Evolutionary conservation across 306 rosid species (phyloP).

Genomic region (Hippophae gyantsensis): DNA sequence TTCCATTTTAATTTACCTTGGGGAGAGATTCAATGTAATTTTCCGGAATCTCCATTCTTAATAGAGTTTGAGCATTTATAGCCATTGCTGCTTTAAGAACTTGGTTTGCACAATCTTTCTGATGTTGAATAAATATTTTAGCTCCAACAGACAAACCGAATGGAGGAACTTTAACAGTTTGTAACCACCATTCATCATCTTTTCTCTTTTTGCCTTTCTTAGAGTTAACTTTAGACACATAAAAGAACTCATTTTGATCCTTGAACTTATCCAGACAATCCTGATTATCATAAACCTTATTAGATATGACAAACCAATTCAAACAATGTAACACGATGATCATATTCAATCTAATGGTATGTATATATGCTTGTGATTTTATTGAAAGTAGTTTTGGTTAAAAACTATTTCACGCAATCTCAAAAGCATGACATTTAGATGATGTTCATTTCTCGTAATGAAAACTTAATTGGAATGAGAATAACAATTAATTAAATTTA

Average conservation of each 20-base stretch:
- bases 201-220: conserved; percentile 44
- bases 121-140: conserved; percentile 80
- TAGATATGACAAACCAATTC: conserved; percentile 8
- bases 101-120: conserved; percentile 93
- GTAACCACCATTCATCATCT: conserved; percentile 95
- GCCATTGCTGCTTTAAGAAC: conserved; percentile 99
- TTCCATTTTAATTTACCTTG: conserved; percentile 41
- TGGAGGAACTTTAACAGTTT: conserved; percentile 66
- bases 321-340: neutral
- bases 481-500: too few relatives aligned
- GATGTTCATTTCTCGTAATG: too few relatives aligned
- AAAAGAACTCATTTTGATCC: conserved; percentile 66
- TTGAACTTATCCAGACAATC: conserved; percentile 78
- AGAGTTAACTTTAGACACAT: conserved; percentile 46
- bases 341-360: too few relatives aligned
- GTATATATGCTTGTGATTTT: too few relatives aligned
- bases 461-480: too few relatives aligned
- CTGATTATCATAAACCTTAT: conserved; percentile 34
- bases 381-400: too few relatives aligned
- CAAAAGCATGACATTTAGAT: too few relatives aligned
- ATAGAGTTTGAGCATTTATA: conserved; percentile 85
- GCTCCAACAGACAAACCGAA: conserved; percentile 70
- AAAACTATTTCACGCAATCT: too few relatives aligned
- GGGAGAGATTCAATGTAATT: conserved; percentile 85
- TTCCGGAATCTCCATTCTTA: conserved; percentile 93